phyloP scores from a whole-genome alignment of 345 rosid species.

The Boechera retrofracta region DNA sequence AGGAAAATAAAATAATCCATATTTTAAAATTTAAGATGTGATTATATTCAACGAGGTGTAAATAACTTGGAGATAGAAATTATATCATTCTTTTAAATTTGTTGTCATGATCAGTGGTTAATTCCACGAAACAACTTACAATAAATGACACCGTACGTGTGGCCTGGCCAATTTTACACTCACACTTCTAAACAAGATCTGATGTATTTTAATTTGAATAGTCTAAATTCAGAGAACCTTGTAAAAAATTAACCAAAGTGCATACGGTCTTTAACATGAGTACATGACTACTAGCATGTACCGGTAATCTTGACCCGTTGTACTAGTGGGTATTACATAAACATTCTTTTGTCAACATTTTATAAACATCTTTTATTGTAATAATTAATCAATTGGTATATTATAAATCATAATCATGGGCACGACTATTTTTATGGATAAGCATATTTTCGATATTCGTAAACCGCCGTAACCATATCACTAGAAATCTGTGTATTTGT shows the following conservation, averaged over 20 bases:
- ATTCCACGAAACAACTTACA: constrained; percentile 26
- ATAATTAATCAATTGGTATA: neutral
- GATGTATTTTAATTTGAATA: constrained; percentile 4
- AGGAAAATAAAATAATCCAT: neutral
- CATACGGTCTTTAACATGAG: neutral
- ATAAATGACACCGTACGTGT: constrained; percentile 24
- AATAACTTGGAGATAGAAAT: neutral
- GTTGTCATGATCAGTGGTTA: constrained; percentile 32
- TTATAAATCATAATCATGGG: neutral
- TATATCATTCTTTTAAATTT: neutral
- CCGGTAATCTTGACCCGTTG: neutral
- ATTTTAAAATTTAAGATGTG: neutral
- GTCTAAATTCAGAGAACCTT: neutral
- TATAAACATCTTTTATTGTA: neutral
- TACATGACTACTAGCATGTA: neutral
- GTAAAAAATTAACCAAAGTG: neutral
- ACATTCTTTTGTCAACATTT: neutral
- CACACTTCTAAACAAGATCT: neutral
- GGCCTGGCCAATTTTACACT: constrained; percentile 4
- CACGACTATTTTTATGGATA: too few species aligned
- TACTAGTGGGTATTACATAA: neutral
- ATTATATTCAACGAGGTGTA: neutral
- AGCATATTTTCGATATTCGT: neutral
- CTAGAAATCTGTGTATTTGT: too few species aligned
- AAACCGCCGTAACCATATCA: too few species aligned